Percentiles rank a stretch among this genome's conserved stretches.
These are phyloP conservation scores for Porcisia hertigi DNA, from an alignment of 208 protist genomes.

Conservation along the genomic window DNA sequence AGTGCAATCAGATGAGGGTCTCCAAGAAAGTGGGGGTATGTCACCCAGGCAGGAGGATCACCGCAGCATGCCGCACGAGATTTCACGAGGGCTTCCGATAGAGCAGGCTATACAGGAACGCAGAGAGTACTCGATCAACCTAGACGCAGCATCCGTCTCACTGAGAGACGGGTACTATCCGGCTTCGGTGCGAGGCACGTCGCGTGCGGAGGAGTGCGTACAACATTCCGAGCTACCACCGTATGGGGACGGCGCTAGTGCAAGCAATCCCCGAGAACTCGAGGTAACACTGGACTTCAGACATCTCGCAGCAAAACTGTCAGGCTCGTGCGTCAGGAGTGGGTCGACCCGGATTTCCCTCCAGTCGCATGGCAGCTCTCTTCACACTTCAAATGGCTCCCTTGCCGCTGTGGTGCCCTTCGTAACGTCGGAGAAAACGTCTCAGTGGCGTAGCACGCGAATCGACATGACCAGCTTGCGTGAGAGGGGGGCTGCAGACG, in stretches of 20 bases:
- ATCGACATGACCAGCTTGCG: background rate
- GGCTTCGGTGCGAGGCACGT: background rate
- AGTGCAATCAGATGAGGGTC: background rate
- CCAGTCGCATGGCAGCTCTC: background rate
- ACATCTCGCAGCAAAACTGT: background rate
- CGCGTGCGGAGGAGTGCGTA: constrained; percentile 5
- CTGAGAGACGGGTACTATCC: background rate
- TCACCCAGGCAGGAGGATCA: background rate
- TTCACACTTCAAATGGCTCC: constrained; percentile 1
- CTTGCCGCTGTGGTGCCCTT: background rate
- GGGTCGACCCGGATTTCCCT: background rate
- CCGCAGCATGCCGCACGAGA: background rate
- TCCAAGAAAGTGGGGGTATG: background rate
- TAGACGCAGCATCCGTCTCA: background rate
- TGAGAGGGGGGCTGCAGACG: background rate
- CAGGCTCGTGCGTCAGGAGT: constrained; percentile 6
- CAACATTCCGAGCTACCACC: constrained; percentile 9
- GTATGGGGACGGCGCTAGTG: background rate
- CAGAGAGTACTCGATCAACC: constrained; percentile 6
- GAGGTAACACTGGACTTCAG: background rate
- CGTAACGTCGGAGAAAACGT: background rate
- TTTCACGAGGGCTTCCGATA: background rate
- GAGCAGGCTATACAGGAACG: background rate
- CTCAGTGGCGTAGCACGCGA: constrained; percentile 6
- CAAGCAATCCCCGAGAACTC: constrained; percentile 3